Percentiles rank a stretch among this genome's conserved stretches.
Evolutionary conservation across 2,329 filamentous ascomycete species (phyloP).

Genomic region (Emydomyces testavorans): DNA sequence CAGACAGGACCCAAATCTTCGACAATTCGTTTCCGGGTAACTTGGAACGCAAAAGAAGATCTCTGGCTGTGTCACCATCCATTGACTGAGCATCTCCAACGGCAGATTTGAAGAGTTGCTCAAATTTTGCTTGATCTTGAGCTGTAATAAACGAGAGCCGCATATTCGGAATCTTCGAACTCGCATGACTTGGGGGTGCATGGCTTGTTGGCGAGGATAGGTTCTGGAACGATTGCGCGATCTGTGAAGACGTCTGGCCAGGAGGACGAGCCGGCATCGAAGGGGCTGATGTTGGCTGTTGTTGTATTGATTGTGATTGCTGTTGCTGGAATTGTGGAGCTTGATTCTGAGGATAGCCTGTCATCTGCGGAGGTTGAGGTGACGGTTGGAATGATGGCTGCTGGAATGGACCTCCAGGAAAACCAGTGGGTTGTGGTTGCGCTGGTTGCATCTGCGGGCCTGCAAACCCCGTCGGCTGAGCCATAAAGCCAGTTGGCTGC

Average conservation of each 20-base stretch:
- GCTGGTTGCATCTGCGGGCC: constrained; percentile 35
- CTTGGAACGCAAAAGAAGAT: constrained; percentile 77
- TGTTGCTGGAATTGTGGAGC: constrained; percentile 22
- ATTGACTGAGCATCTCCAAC: constrained; percentile 74
- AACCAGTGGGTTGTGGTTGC: constrained; percentile 40
- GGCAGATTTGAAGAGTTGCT: constrained; percentile 93
- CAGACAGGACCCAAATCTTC: constrained; percentile 88
- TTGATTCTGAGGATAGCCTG: constrained; percentile 39
- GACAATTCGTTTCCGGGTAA: constrained; percentile 77
- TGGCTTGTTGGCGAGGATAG: constrained; percentile 42
- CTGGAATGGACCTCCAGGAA: constrained; percentile 28
- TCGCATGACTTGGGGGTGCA: constrained; percentile 51
- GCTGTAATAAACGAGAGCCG: constrained; percentile 92
- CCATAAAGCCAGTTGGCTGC: constrained; percentile 46
- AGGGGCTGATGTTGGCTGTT: constrained; percentile 35
- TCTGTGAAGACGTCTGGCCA: constrained; percentile 50
- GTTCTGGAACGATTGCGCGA: constrained; percentile 51
- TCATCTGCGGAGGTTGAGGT: constrained; percentile 50
- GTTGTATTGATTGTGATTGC: constrained; percentile 33
- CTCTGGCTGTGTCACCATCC: constrained; percentile 84
- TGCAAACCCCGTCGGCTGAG: constrained; percentile 58
- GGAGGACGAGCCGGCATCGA: constrained; percentile 36
- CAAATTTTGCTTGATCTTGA: constrained; percentile 89
- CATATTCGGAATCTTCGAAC: constrained; percentile 81
- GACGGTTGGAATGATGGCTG: constrained; percentile 14